Evolutionary conservation across 2,329 filamentous ascomycete genomes (phyloP).

Genomic region (Penicillium sp.): DNA sequence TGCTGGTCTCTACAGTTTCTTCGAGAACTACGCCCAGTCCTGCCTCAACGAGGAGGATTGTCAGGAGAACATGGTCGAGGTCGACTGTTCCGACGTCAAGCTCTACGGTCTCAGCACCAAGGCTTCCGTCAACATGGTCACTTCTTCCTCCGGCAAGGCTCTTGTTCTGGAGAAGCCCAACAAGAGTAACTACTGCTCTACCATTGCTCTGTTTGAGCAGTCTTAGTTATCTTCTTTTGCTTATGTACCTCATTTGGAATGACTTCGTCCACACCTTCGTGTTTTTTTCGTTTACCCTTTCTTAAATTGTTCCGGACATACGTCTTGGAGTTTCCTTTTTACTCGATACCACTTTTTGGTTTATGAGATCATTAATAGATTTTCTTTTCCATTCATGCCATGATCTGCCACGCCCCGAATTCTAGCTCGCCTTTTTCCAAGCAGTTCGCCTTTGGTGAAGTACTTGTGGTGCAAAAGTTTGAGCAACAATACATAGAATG

Average conservation of each 20-base stretch:
- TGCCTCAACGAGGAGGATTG: slow-evolving; percentile 70
- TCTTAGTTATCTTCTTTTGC: slow-evolving; percentile 7
- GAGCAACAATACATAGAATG: too few relatives aligned
- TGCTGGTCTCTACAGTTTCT: slow-evolving; percentile 78
- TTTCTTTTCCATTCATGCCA: slow-evolving; percentile 9
- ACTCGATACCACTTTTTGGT: slow-evolving; percentile 12
- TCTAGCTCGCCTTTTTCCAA: too few relatives aligned
- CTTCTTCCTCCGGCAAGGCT: slow-evolving; percentile 37
- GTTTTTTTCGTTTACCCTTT: slow-evolving; percentile 4
- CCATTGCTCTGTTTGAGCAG: slow-evolving; percentile 47
- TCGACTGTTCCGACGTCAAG: slow-evolving; percentile 66
- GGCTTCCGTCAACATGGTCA: slow-evolving; percentile 73
- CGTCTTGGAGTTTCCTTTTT: neutral
- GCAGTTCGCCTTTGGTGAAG: too few relatives aligned
- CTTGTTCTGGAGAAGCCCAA: slow-evolving; percentile 45
- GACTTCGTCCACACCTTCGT: neutral
- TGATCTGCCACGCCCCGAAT: slow-evolving; percentile 4
- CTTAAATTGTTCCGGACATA: slow-evolving; percentile 1
- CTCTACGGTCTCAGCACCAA: slow-evolving; percentile 74
- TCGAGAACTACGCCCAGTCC: slow-evolving; percentile 74
- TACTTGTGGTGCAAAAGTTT: too few relatives aligned
- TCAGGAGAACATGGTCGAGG: slow-evolving; percentile 75
- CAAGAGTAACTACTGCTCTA: slow-evolving; percentile 46
- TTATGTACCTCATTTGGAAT: neutral
- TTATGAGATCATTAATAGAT: slow-evolving; percentile 16